Base-by-base conservation (phyloP, 169 alveolate genomes). In the Blepharisma undulans region DNA sequence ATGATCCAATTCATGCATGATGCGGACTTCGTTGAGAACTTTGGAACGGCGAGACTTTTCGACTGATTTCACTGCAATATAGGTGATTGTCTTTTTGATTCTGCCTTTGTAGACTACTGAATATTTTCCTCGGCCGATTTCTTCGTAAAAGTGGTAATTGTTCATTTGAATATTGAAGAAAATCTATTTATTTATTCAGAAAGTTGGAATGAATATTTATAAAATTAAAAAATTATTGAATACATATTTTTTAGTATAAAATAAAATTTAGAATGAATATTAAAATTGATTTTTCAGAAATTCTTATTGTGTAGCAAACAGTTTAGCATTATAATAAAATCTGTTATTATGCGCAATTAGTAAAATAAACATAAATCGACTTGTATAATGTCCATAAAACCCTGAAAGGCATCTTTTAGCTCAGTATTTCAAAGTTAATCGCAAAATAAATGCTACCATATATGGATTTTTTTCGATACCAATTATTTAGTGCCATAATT, bases 61-160 rank as follows among this genome's bases (percentile, higher is more conserved):
- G 27, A 93, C 90, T 74, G 96, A 91, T 90, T 97, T 97, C 19
- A 97, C 96, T 18, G 98, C 98, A 48, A 96, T 96, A 84, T 95
- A 97, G 72, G 94, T 95, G 71, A 97, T 95, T 21, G 96, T 94
- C 94, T 95, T 94, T 90, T 96, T 95, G 88, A 91, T 94, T 66
- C 98, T 79, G 8, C 98, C 98, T 95, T 97, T 97, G 94, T 96
- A 97, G 19, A 97, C 98, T 1, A 93, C 96, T 27, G 97, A 94
- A 89, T 94, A 94, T 86, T 95, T 95, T 21, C 98, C 97, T 76
- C 93, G 89, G 29, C 98, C 98, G 10, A 95, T 95, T 93, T 97
- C 98, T 89, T 95, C 97, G 86, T 95, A 97, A 80, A 97, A 93
- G 77, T 96, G 98, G 92, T 95, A 97, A 93, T 97, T 96, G 93